A percentile compares a stretch with the other conserved stretches of the same genome.
Conservation (phyloP, 2,329 filamentous ascomycete species). For the Xylariales sp. region DNA sequence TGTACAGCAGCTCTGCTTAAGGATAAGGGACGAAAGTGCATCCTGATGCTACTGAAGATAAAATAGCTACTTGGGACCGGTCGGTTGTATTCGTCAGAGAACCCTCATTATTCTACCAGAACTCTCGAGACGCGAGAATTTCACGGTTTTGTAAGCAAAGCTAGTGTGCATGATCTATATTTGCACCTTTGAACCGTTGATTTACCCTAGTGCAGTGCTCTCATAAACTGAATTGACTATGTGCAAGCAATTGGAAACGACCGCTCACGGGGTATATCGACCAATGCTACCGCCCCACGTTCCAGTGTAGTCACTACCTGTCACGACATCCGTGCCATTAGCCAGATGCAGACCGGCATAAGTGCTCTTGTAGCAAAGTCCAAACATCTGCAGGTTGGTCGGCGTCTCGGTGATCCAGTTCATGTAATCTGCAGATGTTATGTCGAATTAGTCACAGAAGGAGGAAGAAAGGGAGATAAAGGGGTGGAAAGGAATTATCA, state of each 20-base stretch:
- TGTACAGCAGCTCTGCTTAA: too few relatives aligned
- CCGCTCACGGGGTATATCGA: constrained; percentile 28
- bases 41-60: too few relatives aligned
- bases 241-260: too few relatives aligned
- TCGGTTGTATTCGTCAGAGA: too few relatives aligned
- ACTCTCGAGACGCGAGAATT: too few relatives aligned
- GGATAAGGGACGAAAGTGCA: too few relatives aligned
- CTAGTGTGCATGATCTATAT: too few relatives aligned
- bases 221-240: neutral
- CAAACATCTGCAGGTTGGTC: constrained; percentile 33
- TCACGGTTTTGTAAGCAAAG: too few relatives aligned
- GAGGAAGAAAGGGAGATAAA: neutral
- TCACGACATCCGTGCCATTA: constrained; percentile 26
- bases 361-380: constrained; percentile 36
- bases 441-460: neutral
- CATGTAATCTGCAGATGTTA: constrained; percentile 23
- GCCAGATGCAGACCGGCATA: constrained; percentile 28
- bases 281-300: constrained; percentile 33
- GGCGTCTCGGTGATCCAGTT: constrained; percentile 35
- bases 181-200: too few relatives aligned
- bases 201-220: neutral
- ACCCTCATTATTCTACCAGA: too few relatives aligned
- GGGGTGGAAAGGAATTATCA: too few relatives aligned
- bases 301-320: constrained; percentile 27
- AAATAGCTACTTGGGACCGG: too few relatives aligned